Evolutionary conservation across 352 stramenopile genomes (phyloP), one percentile per base, ranked within the genome.

Genomic region (Pythium myriotylum): DNA sequence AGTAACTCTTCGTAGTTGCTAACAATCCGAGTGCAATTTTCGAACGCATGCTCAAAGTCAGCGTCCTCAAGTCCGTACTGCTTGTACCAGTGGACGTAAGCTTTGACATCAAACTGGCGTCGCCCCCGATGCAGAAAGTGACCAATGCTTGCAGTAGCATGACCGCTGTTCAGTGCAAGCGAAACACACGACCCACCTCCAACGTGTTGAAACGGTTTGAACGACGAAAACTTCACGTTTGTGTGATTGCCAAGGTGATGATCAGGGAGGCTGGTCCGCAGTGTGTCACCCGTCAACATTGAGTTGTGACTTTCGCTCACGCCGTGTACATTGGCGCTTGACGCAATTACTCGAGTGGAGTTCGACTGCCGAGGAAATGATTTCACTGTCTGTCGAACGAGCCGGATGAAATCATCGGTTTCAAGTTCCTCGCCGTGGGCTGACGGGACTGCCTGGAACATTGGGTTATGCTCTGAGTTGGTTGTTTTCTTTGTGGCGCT

Each of bases 41-140:
- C 68, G 23, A 88, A 88, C 0, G 79, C 74, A 23, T 24, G 27
- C 12, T 81, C 54, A 47, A 88, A 86, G 2, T 81, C 67, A 16
- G 40, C 64, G 39, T 86, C 68, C 54, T 88, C 76, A 8, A 88
- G 67, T 16, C 79, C 79, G 43, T 83, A 66, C 43, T 88, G 76
- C 51, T 76, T 76, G 45, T 85, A 88, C 79, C 79, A 88, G 63
- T 88, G 79, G 0, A 74, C 58, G 61, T 88, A 88, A 4, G 79
- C 79, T 2, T 65, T 63, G 0, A 68, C 74, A 2, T 70, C 27
- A 26, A 81, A 84, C 59, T 88, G 79, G 7, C 57, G 60, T 35
- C 69, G 74, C n/a, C 70, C 76, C 33, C 76, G 74, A 37, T 85
- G 51, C 23, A 86, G 61, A 39, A 77, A 79, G 13, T 73, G 67